Conservation (phyloP, 2,329 filamentous ascomycete genomes). For the Massarina eburnea region DNA sequence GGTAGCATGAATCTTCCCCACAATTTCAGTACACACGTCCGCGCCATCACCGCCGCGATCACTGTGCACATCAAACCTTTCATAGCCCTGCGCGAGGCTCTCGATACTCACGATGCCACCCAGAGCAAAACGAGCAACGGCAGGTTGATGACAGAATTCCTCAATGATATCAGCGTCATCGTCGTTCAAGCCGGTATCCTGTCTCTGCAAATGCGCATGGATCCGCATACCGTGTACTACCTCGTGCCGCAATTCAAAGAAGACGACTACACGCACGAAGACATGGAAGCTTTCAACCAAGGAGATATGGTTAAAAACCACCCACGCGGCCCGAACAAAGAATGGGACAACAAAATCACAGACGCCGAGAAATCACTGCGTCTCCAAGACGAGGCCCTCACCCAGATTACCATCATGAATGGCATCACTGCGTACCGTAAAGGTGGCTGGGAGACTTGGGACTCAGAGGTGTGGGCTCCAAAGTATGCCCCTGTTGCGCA, state of each 20-base stretch:
- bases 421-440: slow-evolving; percentile 25
- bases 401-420: slow-evolving; percentile 23
- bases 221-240: slow-evolving; percentile 31
- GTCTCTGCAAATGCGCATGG: slow-evolving; percentile 26
- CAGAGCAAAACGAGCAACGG: not conserved
- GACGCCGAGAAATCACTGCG: slow-evolving; percentile 14
- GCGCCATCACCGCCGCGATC: slow-evolving; percentile 17
- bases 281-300: slow-evolving; percentile 28
- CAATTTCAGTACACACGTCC: slow-evolving; percentile 27
- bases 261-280: slow-evolving; percentile 12
- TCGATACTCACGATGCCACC: not conserved
- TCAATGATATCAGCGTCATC: slow-evolving; percentile 12
- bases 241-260: slow-evolving; percentile 30
- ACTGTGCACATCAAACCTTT: slow-evolving; percentile 25
- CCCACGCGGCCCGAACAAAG: not conserved
- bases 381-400: slow-evolving; percentile 16
- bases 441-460: slow-evolving; percentile 33
- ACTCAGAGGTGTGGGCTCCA: not conserved
- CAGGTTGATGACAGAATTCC: not conserved
- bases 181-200: slow-evolving; percentile 23
- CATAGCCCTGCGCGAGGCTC: slow-evolving; percentile 9
- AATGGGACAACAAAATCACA: slow-evolving; percentile 7
- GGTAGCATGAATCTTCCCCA: slow-evolving; percentile 12
- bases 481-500: not conserved
- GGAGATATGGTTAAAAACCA: slow-evolving; percentile 9